phyloP scores from a whole-genome alignment of 2,329 filamentous ascomycete genomes.

The Fusarium paranaense region DNA sequence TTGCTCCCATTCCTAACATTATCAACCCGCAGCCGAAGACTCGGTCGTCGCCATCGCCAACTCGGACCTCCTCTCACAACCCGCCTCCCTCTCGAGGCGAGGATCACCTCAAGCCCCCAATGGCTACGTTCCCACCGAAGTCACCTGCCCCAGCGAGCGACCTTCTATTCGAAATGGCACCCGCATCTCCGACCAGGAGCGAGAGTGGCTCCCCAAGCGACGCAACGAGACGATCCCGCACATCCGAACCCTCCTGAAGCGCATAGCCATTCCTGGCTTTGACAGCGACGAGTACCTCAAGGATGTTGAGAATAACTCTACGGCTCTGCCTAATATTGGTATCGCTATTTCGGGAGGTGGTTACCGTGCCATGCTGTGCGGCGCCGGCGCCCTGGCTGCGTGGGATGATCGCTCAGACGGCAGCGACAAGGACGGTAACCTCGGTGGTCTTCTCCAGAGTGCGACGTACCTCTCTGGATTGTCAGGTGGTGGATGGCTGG shows the following conservation, averaged over 20 bases:
- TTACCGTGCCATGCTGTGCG: constrained; percentile 87
- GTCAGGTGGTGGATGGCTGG: constrained; percentile 86
- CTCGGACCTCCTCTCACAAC: constrained; percentile 22
- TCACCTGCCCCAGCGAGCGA: constrained; percentile 75
- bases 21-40: constrained; percentile 24
- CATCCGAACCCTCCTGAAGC: constrained; percentile 79
- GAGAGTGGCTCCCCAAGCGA: constrained; percentile 77
- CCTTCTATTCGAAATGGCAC: constrained; percentile 75
- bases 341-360: constrained; percentile 87
- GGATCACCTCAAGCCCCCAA: constrained; percentile 49
- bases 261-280: constrained; percentile 81
- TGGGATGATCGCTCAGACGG: constrained; percentile 78
- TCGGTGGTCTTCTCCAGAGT: constrained; percentile 85
- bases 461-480: constrained; percentile 84
- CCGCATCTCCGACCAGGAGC: constrained; percentile 75
- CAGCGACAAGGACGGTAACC: constrained; percentile 65
- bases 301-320: constrained; percentile 45
- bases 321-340: constrained; percentile 68
- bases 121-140: constrained; percentile 77
- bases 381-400: constrained; percentile 81
- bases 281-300: constrained; percentile 79
- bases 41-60: constrained; percentile 30
- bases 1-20: constrained; percentile 15
- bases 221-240: constrained; percentile 79
- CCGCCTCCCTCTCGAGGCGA: constrained; percentile 34